phyloP scores from a whole-genome alignment of 352 stramenopile genomes.

The Chrysophaeum taylorii region DNA sequence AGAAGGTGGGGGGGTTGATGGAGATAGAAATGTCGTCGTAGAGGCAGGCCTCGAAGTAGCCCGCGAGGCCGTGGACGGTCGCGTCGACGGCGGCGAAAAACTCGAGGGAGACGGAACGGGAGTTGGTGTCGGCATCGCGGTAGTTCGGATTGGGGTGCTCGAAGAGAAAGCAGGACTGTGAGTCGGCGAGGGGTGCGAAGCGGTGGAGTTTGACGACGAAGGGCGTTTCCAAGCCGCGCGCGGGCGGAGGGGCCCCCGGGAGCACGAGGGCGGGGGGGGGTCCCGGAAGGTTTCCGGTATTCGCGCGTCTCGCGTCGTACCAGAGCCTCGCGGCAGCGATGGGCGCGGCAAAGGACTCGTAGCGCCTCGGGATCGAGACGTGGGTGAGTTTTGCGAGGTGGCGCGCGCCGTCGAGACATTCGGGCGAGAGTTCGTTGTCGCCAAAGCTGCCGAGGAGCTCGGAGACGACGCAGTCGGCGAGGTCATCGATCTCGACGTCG shows the following conservation, averaged over 20 bases:
- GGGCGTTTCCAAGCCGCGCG: conserved; percentile 74
- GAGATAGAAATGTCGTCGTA: conserved; percentile 82
- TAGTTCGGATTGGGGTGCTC: conserved; percentile 56
- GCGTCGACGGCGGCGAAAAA: conserved; percentile 27
- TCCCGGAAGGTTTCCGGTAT: neutral
- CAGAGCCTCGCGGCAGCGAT: conserved; percentile 74
- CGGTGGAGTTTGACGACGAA: conserved; percentile 93
- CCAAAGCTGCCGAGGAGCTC: conserved; percentile 90
- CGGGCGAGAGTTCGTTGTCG: conserved; percentile 96
- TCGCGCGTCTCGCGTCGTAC: conserved; percentile 28
- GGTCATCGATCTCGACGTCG: conserved; percentile 28
- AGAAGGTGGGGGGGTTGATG: conserved; percentile 87
- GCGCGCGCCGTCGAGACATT: conserved; percentile 85
- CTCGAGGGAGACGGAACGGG: conserved; percentile 39
- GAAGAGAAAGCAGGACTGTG: conserved; percentile 84
- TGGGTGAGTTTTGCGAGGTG: conserved; percentile 73
- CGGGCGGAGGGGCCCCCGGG: neutral
- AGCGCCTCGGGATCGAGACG: conserved; percentile 72
- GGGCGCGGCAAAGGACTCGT: conserved; percentile 84
- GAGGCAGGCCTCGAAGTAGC: conserved; percentile 87
- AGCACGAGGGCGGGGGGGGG: neutral
- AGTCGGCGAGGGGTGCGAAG: conserved; percentile 63
- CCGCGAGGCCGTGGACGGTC: conserved; percentile 82
- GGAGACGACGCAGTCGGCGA: conserved; percentile 86
- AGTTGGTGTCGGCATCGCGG: conserved; percentile 60